Percentiles rank a stretch among this genome's conserved stretches.
Evolutionary conservation across 169 alveolate genomes (phyloP).

Genomic region (Plasmodium yoelii): DNA sequence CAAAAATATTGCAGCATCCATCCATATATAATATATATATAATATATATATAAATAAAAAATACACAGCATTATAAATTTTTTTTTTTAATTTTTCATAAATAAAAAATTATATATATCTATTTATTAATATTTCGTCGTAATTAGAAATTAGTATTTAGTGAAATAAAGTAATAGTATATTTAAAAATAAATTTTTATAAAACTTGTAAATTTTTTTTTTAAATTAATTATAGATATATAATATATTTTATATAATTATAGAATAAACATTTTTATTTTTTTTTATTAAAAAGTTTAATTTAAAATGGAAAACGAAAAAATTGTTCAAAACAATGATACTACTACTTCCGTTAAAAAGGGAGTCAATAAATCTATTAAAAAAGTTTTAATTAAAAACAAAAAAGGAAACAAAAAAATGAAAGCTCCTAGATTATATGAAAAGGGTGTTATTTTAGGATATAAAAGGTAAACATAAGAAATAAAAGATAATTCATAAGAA

Average conservation of each 20-base stretch:
- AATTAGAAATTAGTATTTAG: too few species aligned
- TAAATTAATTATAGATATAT: not conserved
- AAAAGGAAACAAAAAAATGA: constrained; percentile 80
- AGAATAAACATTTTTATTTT: too few species aligned
- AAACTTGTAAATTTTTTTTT: not conserved
- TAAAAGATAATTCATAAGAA: not conserved
- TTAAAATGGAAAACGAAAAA: constrained; percentile 37
- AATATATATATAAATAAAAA: not conserved
- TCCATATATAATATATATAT: too few species aligned
- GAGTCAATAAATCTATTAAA: constrained; percentile 15
- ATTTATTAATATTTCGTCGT: too few species aligned
- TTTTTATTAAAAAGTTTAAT: not conserved
- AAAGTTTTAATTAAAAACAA: constrained; percentile 64
- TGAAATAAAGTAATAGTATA: too few species aligned
- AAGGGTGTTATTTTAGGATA: constrained; percentile 93
- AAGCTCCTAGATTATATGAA: constrained; percentile 92
- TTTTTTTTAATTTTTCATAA: too few species aligned
- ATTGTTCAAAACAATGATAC: constrained; percentile 5
- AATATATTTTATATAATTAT: not conserved
- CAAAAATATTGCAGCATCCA: too few species aligned
- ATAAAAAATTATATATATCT: too few species aligned
- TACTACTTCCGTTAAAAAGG: constrained; percentile 12
- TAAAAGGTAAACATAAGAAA: constrained; percentile 87
- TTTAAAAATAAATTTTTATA: not conserved
- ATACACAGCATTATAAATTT: not conserved